phyloP scores from a whole-genome alignment of 805 yeast species.

The Ogataea corticis region DNA sequence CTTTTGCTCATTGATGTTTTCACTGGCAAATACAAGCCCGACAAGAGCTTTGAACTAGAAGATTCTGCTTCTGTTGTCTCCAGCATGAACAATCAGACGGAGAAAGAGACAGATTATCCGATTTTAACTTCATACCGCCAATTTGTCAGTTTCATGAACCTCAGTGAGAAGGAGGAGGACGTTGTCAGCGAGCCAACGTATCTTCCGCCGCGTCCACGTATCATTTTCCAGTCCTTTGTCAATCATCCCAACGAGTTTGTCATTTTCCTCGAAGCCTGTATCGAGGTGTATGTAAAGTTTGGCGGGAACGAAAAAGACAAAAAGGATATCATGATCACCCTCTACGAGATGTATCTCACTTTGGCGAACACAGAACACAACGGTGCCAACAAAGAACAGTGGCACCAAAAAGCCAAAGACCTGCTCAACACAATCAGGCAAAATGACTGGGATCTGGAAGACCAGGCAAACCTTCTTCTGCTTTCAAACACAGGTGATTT shows the following conservation, averaged over 20 bases:
- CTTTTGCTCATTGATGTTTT: slow-evolving; percentile 80
- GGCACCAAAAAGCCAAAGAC: slow-evolving; percentile 65
- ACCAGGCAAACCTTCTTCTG: slow-evolving; percentile 53
- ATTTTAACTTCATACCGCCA: slow-evolving; percentile 58
- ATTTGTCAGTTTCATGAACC: slow-evolving; percentile 33
- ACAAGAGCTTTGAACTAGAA: slow-evolving; percentile 22
- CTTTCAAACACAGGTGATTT: slow-evolving; percentile 59
- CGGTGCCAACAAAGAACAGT: slow-evolving; percentile 36
- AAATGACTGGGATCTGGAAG: slow-evolving; percentile 46
- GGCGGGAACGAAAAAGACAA: slow-evolving; percentile 73
- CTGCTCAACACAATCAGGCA: slow-evolving; percentile 43
- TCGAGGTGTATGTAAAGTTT: slow-evolving; percentile 72
- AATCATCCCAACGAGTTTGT: slow-evolving; percentile 86
- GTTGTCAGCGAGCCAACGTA: slow-evolving; percentile 58
- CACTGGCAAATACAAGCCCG: slow-evolving; percentile 76
- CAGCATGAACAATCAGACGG: slow-evolving; percentile 2
- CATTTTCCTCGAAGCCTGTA: slow-evolving; percentile 87
- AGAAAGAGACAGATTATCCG: slow-evolving; percentile 35
- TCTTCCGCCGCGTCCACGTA: slow-evolving; percentile 86
- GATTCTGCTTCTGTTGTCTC: slow-evolving; percentile 13
- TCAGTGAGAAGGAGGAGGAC: slow-evolving; percentile 18
- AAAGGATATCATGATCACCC: slow-evolving; percentile 70
- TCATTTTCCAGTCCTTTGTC: slow-evolving; percentile 85
- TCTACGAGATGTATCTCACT: slow-evolving; percentile 78
- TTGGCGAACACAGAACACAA: slow-evolving; percentile 42